phyloP scores from a whole-genome alignment of 441 rosid genomes.

The Croton setiger region DNA sequence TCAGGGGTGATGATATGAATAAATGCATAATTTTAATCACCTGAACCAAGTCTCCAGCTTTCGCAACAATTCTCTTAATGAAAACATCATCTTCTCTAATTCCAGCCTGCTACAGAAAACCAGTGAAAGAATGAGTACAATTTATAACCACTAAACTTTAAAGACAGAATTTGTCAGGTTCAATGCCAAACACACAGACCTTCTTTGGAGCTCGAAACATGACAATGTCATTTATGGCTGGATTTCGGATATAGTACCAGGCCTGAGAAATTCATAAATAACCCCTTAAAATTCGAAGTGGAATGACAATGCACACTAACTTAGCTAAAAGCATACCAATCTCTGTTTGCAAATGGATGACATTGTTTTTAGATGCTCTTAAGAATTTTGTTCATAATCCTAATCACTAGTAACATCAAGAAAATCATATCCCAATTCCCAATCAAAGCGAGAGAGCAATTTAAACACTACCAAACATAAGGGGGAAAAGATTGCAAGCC shows the following conservation, averaged over 20 bases:
- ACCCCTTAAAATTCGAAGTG: conserved; percentile 8
- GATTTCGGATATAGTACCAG: conserved; percentile 67
- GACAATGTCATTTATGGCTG: conserved; percentile 77
- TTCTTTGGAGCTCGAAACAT: conserved; percentile 71
- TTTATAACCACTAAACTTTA: no score
- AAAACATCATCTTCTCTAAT: conserved; percentile 71
- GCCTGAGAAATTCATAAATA: conserved; percentile 45
- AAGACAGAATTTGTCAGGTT: background rate
- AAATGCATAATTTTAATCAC: conserved; percentile 27
- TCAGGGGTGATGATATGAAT: background rate
- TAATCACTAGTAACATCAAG: no score
- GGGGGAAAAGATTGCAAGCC: no score
- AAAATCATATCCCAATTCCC: no score
- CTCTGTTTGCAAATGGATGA: background rate
- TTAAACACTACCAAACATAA: no score
- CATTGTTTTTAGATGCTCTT: background rate
- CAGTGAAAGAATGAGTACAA: conserved; percentile 16
- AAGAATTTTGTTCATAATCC: background rate
- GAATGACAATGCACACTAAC: background rate
- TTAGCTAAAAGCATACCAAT: background rate
- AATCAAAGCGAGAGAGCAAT: no score
- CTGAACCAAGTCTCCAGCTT: conserved; percentile 82
- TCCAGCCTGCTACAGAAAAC: conserved; percentile 63
- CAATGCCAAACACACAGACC: conserved; percentile 25
- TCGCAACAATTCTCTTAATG: conserved; percentile 80